Evolutionary conservation across 768 basidiomycete species (phyloP), one percentile per base, ranked within the genome.

Genomic region (Russula griseocarnosa): DNA sequence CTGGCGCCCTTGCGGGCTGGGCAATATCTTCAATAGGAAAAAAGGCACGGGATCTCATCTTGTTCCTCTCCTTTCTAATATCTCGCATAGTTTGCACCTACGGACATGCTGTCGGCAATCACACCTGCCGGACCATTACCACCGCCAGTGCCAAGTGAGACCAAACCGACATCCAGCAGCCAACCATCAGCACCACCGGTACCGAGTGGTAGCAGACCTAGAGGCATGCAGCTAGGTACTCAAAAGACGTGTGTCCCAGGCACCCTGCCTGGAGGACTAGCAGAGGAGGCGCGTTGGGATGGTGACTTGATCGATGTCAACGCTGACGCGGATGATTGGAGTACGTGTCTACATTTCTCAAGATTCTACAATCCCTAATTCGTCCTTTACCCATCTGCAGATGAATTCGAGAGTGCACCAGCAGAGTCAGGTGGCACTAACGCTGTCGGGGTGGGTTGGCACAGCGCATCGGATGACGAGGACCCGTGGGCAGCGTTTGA

Each of bases 241-340:
- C 79, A 75, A 60, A 87, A 85, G 72, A 76, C 71, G 46, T 69
- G 73, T 1, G 71, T 72, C 9, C 68, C 75, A 16, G 68, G 77
- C 4, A 68, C 75, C 7, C 70, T 86, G 0, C 83, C 82, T 6
- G 81, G 83, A 3, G 81, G 82, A 53, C 76, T 84, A 66, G 83
- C 79, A 60, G 86, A 87, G 46, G 86, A 86, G 64, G 81, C 78
- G 5, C 79, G 78, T 10, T 76, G 74, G 11, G 81, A 75, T 42
- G 86, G 83, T 9, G 91, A 98, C 73, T 74, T 98, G 61, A 96
- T 98, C 73, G 94, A 99, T 71, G 86, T 98, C 5, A 87, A 94
- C 70, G 94, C 91, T 0, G 95, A 98, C 69, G 83, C 86, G 28
- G 95, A 87, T 70, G 96, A 98, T 72, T 99, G 95, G 95, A 90